Conservation (phyloP, 805 yeast genomes). For the Scheffersomyces spartinae region DNA sequence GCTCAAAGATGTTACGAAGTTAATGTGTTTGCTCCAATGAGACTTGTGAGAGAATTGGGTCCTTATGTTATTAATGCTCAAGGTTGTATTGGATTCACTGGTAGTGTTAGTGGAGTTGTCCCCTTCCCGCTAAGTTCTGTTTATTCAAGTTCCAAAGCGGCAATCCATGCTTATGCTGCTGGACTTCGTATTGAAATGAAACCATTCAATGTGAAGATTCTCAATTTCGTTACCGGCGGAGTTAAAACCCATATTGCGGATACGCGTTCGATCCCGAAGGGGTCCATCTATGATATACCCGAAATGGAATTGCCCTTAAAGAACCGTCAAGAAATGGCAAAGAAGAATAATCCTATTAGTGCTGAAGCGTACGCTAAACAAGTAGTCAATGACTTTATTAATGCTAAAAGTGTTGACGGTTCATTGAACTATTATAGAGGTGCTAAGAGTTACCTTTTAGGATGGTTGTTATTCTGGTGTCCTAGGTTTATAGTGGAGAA, state of each 20-base stretch:
- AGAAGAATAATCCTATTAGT: conserved; percentile 44
- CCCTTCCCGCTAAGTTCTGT: conserved; percentile 64
- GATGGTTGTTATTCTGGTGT: conserved; percentile 19
- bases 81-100: conserved; percentile 66
- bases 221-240: conserved; percentile 66
- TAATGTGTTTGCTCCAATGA: conserved; percentile 61
- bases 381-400: conserved; percentile 40
- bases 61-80: conserved; percentile 48
- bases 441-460: conserved; percentile 24
- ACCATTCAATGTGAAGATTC: conserved; percentile 61
- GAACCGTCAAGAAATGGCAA: conserved; percentile 48
- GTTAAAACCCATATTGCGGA: conserved; percentile 65
- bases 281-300: conserved; percentile 40
- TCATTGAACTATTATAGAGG: conserved; percentile 50
- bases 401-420: conserved; percentile 18
- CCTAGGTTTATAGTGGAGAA: conserved; percentile 40
- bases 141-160: conserved; percentile 63
- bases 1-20: conserved; percentile 44
- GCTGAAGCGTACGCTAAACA: conserved; percentile 46
- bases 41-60: conserved; percentile 47
- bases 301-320: conserved; percentile 40
- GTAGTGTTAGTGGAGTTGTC: conserved; percentile 53
- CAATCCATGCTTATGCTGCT: conserved; percentile 61
- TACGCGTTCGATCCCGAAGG: conserved; percentile 43
- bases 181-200: conserved; percentile 54